Conservation (phyloP, 2,329 filamentous ascomycete species). For the Diaporthe sp. region DNA sequence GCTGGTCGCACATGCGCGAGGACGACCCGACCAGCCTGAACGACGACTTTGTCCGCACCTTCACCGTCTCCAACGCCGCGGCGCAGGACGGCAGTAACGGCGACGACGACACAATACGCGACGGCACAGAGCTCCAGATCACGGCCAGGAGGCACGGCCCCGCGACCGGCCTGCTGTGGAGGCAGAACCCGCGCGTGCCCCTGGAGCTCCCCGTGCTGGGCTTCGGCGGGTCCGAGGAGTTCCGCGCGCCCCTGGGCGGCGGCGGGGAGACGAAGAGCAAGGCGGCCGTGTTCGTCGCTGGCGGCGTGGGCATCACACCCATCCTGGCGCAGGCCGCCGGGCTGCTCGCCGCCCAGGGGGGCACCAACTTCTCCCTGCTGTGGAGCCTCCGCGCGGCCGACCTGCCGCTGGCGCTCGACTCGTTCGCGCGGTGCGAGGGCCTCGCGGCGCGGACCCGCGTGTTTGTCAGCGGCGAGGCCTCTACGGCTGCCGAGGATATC, state of each 20-base stretch:
- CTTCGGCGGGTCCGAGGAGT: constrained; percentile 74
- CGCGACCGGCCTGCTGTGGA: constrained; percentile 76
- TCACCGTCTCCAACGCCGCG: constrained; percentile 80
- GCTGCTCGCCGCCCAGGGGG: constrained; percentile 53
- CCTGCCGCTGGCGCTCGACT: constrained; percentile 72
- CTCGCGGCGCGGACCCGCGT: constrained; percentile 68
- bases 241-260: constrained; percentile 51
- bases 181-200: constrained; percentile 63
- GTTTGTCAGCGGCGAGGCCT: constrained; percentile 72
- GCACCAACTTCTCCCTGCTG: constrained; percentile 67
- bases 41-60: constrained; percentile 87
- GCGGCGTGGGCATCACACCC: constrained; percentile 87
- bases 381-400: constrained; percentile 79
- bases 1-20: constrained; percentile 88
- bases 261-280: constrained; percentile 44
- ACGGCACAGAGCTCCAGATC: constrained; percentile 73
- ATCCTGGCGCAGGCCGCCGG: constrained; percentile 76
- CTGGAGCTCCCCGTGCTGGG: constrained; percentile 79
- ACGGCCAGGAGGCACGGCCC: constrained; percentile 78
- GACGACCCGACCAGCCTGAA: constrained; percentile 85
- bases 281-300: constrained; percentile 75
- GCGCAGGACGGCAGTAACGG: constrained; percentile 43
- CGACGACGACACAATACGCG: constrained; percentile 46
- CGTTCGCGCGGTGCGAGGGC: constrained; percentile 64
- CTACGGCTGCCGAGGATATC: constrained; percentile 41